A percentile compares a stretch with the other conserved stretches of the same genome.
phyloP scores from a whole-genome alignment of 257 asterid genomes.

The Nicotiana knightiana region DNA sequence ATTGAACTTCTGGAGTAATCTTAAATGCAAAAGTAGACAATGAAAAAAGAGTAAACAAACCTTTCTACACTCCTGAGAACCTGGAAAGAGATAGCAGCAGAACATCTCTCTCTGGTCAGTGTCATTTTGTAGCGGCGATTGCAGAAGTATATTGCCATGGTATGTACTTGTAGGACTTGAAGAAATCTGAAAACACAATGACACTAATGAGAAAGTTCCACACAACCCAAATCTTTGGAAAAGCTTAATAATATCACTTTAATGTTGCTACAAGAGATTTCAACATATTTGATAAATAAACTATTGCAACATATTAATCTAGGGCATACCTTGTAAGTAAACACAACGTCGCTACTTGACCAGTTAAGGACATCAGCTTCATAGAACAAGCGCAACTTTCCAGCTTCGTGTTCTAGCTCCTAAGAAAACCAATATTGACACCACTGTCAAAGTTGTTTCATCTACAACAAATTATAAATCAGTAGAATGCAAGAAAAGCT shows the following conservation, averaged over 20 bases:
- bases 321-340: slow-evolving; percentile 51
- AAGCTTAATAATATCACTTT: background rate
- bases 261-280: background rate
- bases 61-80: slow-evolving; percentile 45
- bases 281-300: background rate
- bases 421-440: slow-evolving; percentile 13
- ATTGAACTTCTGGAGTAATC: background rate
- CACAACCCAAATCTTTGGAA: background rate
- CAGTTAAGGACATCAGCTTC: slow-evolving; percentile 78
- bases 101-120: slow-evolving; percentile 68
- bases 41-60: slow-evolving; percentile 21
- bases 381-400: slow-evolving; percentile 54
- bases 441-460: background rate
- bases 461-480: background rate
- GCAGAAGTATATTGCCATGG: slow-evolving; percentile 60
- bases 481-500: slow-evolving; percentile 9
- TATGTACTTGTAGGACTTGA: slow-evolving; percentile 27
- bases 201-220: background rate
- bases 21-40: background rate
- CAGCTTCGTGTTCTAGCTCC: slow-evolving; percentile 64
- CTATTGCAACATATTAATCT: background rate
- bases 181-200: slow-evolving; percentile 40
- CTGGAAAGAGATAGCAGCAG: slow-evolving; percentile 76
- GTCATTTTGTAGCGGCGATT: slow-evolving; percentile 56
- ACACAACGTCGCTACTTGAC: slow-evolving; percentile 65